phyloP scores from a whole-genome alignment of 2,329 filamentous ascomycete species.

The Hortaea werneckii region DNA sequence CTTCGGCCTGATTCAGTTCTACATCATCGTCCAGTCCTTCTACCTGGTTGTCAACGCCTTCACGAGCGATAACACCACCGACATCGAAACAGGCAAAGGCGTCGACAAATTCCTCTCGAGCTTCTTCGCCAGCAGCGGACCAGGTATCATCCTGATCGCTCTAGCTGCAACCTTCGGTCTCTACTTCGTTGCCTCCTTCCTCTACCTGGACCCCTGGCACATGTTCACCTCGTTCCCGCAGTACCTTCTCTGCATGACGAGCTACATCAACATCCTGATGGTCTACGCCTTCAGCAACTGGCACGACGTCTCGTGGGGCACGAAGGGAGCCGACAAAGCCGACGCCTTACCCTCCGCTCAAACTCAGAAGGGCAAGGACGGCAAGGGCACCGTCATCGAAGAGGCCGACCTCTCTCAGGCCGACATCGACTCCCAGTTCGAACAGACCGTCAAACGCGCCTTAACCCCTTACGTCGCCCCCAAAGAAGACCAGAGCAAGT shows the following conservation, averaged over 20 bases:
- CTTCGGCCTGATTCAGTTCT: slow-evolving; percentile 80
- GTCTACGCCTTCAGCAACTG: slow-evolving; percentile 99
- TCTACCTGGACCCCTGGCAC: slow-evolving; percentile 98
- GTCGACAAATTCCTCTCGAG: slow-evolving; percentile 60
- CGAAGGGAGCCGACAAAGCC: slow-evolving; percentile 93
- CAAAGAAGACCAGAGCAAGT: slow-evolving; percentile 71
- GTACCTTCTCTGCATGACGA: slow-evolving; percentile 87
- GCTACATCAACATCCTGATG: slow-evolving; percentile 98
- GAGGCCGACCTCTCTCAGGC: slow-evolving; percentile 95
- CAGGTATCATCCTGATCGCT: slow-evolving; percentile 90
- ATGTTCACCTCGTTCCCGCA: slow-evolving; percentile 98
- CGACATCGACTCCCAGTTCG: slow-evolving; percentile 96
- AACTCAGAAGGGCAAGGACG: slow-evolving; percentile 76
- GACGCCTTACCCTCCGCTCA: slow-evolving; percentile 85
- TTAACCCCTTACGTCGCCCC: slow-evolving; percentile 71
- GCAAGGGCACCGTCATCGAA: slow-evolving; percentile 80
- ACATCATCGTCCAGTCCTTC: slow-evolving; percentile 77
- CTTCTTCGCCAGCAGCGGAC: slow-evolving; percentile 69
- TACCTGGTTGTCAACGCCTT: slow-evolving; percentile 85
- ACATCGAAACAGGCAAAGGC: slow-evolving; percentile 55
- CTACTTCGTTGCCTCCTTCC: slow-evolving; percentile 92
- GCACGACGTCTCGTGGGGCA: slow-evolving; percentile 99
- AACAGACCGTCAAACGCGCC: slow-evolving; percentile 88
- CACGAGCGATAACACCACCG: slow-evolving; percentile 41
- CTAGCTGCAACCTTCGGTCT: slow-evolving; percentile 90